Evolutionary conservation across 164 flowering plant genomes (phyloP), one percentile per base, ranked within the genome.

Genomic region (Nymphaea colorata): DNA sequence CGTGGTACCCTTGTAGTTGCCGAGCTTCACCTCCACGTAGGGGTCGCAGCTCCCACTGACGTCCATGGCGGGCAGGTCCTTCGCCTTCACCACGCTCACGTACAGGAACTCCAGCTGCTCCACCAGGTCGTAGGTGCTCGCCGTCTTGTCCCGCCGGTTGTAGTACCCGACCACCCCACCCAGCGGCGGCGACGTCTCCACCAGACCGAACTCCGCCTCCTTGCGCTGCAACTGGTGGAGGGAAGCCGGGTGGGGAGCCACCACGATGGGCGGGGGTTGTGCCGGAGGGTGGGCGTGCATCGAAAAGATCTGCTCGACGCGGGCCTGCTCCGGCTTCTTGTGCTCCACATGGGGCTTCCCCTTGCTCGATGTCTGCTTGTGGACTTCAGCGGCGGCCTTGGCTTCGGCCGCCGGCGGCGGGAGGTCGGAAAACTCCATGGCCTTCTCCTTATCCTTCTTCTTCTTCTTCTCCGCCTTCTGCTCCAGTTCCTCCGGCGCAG

Each of bases 11-110:
- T 83, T 86, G 79, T 87, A 91, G 75, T 91, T 91, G 44, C 97
- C 97, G 14, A 91, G 77, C 86, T 82, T 91, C 75, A 91, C 90
- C 73, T 91, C 95, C 44, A 89, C 93, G 68, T 87, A 91, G 0
- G 97, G 97, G 67, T 91, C 97, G 7, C 86, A 74, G 64, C 88
- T 83, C 2, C 94, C 97, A 0, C 88, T 72, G 36, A 87, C 67
- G 67, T 88, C 92, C 90, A 85, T 89, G 4, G 67, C 76, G 2
- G 97, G 97, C 4, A 91, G 86, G 66, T 86, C 89, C 73, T 78
- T 79, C 2, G 93, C 97, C 71, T 89, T 91, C 43, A 86, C 90
- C 2, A 89, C 93, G 59, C 59, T 81, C 18, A 91, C 97, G 64
- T 87, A 91, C 71, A 91, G 64, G 74, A 68, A 91, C 5, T 83